phyloP scores from a whole-genome alignment of 2,329 filamentous ascomycete species.

The Venturia effusa region DNA sequence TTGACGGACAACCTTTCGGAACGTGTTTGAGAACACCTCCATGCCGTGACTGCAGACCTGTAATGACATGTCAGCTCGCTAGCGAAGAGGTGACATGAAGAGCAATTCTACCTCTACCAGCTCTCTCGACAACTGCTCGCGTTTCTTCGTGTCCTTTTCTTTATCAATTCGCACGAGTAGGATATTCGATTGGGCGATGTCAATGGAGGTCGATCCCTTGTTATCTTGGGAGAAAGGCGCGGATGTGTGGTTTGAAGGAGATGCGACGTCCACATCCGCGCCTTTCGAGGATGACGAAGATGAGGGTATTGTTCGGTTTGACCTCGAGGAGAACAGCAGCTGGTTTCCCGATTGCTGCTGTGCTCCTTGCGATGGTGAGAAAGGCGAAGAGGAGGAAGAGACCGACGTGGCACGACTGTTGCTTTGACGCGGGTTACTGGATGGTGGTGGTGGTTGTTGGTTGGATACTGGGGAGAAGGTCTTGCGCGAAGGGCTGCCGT shows the following conservation, averaged over 20 bases:
- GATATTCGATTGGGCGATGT: constrained; percentile 89
- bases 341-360: constrained; percentile 42
- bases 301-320: constrained; percentile 42
- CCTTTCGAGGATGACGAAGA: constrained; percentile 31
- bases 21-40: constrained; percentile 96
- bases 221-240: constrained; percentile 27
- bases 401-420: constrained; percentile 43
- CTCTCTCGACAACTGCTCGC: constrained; percentile 83
- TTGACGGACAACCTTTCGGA: constrained; percentile 80
- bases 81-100: not conserved
- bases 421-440: constrained; percentile 33
- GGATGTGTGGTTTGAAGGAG: constrained; percentile 38
- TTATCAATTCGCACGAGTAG: constrained; percentile 91
- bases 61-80: not conserved
- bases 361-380: constrained; percentile 43
- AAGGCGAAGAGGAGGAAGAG: constrained; percentile 44
- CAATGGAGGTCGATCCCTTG: constrained; percentile 65
- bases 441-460: constrained; percentile 4
- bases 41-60: constrained; percentile 62
- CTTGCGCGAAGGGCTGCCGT: constrained; percentile 35
- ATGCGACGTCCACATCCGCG: constrained; percentile 28
- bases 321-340: constrained; percentile 45
- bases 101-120: constrained; percentile 65
- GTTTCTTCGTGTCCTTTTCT: constrained; percentile 84
- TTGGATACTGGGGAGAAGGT: constrained; percentile 39